Percentiles rank a stretch among this genome's conserved stretches.
phyloP scores from a whole-genome alignment of 345 rosid genomes.

The Syzygium oleosum region DNA sequence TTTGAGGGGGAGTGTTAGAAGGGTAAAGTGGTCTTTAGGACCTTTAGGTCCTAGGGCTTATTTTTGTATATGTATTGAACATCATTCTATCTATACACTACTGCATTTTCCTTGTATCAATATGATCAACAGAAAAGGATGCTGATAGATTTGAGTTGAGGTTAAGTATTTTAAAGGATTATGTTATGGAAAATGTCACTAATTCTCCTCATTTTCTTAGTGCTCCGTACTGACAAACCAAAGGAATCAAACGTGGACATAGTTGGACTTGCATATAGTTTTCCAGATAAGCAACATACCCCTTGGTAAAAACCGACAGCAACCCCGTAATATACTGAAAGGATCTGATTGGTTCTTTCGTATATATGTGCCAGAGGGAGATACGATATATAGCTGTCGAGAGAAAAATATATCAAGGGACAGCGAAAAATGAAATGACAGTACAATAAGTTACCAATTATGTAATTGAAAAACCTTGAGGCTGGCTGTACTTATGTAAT shows the following conservation, averaged over 20 bases:
- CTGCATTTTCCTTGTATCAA: no score
- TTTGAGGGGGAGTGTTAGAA: no score
- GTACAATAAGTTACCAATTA: background rate
- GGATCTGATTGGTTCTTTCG: constrained; percentile 69
- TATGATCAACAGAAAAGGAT: background rate
- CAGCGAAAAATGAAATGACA: background rate
- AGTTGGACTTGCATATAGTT: background rate
- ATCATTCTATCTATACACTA: no score
- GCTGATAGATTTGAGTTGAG: background rate
- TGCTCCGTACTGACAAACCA: background rate
- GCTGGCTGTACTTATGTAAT: background rate
- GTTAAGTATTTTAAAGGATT: background rate
- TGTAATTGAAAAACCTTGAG: background rate
- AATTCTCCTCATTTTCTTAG: background rate
- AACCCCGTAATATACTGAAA: constrained; percentile 45
- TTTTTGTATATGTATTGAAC: no score
- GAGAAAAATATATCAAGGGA: background rate
- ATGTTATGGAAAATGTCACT: background rate
- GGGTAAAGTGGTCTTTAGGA: no score
- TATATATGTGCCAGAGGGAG: constrained; percentile 95
- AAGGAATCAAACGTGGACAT: background rate
- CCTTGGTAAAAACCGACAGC: constrained; percentile 92
- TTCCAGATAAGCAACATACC: constrained; percentile 32
- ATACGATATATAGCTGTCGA: constrained; percentile 69
- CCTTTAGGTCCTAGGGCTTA: no score